Evolutionary conservation across 2,329 filamentous ascomycete species (phyloP).

Genomic region (Canariomyces notabilis): DNA sequence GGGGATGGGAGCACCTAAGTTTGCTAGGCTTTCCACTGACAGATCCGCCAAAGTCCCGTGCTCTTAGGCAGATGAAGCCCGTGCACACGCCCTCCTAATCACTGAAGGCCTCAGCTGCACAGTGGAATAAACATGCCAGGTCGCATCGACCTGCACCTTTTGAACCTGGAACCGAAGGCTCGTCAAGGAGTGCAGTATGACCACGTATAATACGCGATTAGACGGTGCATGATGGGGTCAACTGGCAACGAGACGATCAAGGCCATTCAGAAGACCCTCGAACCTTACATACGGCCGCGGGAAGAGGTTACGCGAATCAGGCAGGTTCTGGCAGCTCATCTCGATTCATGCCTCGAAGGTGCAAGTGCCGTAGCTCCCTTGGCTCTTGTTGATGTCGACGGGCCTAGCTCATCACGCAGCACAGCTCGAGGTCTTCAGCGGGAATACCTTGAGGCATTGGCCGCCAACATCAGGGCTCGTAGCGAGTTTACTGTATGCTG

Average conservation of each 20-base stretch:
- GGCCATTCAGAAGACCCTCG: conserved; percentile 40
- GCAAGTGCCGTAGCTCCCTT: conserved; percentile 41
- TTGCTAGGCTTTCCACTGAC: neutral
- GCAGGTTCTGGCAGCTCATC: conserved; percentile 49
- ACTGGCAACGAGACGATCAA: conserved; percentile 32
- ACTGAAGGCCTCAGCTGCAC: neutral
- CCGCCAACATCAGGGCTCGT: conserved; percentile 47
- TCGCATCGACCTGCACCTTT: too few relatives aligned
- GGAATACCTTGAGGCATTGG: conserved; percentile 51
- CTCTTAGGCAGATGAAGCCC: too few relatives aligned
- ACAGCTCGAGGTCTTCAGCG: conserved; percentile 45
- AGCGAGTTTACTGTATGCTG: conserved; percentile 41
- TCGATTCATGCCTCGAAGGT: conserved; percentile 44
- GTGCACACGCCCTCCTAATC: neutral
- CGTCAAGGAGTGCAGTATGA: too few relatives aligned
- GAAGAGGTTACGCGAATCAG: conserved; percentile 54
- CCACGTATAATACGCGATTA: too few relatives aligned
- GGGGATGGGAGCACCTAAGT: neutral
- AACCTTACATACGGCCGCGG: conserved; percentile 51
- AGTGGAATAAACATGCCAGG: conserved; percentile 30
- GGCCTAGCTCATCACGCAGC: conserved; percentile 24
- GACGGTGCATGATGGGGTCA: conserved; percentile 22
- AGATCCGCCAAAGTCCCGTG: neutral
- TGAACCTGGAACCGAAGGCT: too few relatives aligned
- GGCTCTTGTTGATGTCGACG: conserved; percentile 40